phyloP scores from a whole-genome alignment of 768 basidiomycete species.

The Lentinula boryana region DNA sequence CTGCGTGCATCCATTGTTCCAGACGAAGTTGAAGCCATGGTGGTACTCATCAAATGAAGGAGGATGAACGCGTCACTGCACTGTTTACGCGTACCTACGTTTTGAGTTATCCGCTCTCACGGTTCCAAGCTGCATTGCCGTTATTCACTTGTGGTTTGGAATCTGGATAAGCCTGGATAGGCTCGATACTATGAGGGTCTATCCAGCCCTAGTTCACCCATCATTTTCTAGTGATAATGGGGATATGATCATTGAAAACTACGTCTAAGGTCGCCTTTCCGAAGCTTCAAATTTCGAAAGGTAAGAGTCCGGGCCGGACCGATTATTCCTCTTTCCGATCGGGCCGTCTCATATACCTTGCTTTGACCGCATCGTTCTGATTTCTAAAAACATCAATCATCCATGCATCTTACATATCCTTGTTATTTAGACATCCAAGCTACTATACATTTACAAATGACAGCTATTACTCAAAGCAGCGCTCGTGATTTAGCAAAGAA shows the following conservation, averaged over 20 bases:
- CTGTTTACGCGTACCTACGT: not conserved
- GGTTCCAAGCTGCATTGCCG: not conserved
- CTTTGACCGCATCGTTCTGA: not conserved
- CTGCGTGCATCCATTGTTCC: constrained; percentile 64
- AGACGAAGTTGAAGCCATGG: constrained; percentile 55
- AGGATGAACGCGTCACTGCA: not conserved
- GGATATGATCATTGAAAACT: no score
- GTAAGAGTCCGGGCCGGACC: no score
- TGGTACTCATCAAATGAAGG: not conserved
- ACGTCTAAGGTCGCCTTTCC: no score
- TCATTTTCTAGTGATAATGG: no score
- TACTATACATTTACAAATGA: not conserved
- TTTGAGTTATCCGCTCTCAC: not conserved
- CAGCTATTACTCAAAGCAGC: not conserved
- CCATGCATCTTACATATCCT: no score
- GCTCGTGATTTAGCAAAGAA: not conserved
- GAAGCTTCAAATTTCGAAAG: no score
- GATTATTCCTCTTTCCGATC: not conserved
- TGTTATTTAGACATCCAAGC: not conserved
- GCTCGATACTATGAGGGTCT: no score
- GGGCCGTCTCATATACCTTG: not conserved
- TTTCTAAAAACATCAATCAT: no score
- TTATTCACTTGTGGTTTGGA: no score
- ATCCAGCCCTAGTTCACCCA: no score
- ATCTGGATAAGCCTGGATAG: no score